phyloP scores from a whole-genome alignment of 164 flowering plant genomes.

The Piper betle region DNA sequence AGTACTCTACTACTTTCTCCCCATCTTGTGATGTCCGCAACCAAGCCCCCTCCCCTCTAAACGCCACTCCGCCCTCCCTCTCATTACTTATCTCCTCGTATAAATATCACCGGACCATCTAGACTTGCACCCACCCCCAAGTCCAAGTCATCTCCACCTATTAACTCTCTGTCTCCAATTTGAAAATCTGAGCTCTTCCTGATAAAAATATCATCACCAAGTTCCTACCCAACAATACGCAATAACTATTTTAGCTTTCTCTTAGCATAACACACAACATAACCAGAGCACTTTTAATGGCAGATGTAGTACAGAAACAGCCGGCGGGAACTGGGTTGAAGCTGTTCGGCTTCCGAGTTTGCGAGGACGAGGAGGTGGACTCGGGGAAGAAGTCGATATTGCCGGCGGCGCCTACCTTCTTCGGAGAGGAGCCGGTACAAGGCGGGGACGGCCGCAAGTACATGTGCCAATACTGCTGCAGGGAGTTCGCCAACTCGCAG shows the following conservation, averaged over 20 bases:
- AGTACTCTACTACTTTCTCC: slow-evolving; percentile 8
- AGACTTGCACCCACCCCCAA: neutral
- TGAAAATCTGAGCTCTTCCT: neutral
- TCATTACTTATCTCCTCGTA: neutral
- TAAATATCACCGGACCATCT: neutral
- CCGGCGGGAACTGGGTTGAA: slow-evolving; percentile 24
- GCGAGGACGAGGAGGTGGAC: slow-evolving; percentile 29
- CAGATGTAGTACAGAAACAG: slow-evolving; percentile 16
- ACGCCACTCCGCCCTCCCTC: too few species aligned
- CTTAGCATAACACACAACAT: slow-evolving; percentile 1
- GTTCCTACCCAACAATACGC: too few species aligned
- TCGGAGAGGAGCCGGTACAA: slow-evolving; percentile 3
- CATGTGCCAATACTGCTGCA: slow-evolving; percentile 92
- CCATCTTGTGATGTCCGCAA: slow-evolving; percentile 51
- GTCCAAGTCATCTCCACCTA: neutral
- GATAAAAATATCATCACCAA: too few species aligned
- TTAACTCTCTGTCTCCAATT: neutral
- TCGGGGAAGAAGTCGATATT: slow-evolving; percentile 18
- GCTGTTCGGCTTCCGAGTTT: slow-evolving; percentile 78
- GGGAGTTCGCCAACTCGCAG: slow-evolving; percentile 91
- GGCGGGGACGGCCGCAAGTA: slow-evolving; percentile 52
- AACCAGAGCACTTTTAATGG: slow-evolving; percentile 22
- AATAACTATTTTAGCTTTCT: neutral
- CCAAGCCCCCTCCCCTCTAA: slow-evolving; percentile 12
- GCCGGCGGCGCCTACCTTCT: neutral